Evolutionary conservation across 2,329 filamentous ascomycete species (phyloP).

Genomic region (Colletotrichum incanum): DNA sequence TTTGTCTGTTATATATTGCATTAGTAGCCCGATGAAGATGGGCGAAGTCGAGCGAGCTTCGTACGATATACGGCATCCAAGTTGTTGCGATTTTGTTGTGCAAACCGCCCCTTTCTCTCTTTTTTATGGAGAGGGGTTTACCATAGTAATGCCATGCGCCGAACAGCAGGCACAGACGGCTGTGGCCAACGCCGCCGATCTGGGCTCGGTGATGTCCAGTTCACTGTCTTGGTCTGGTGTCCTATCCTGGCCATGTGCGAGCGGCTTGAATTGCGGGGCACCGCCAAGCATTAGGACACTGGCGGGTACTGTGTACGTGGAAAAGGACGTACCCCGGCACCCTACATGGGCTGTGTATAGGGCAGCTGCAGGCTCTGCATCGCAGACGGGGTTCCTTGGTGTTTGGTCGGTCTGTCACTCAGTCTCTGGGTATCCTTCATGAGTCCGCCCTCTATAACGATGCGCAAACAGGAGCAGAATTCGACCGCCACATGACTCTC

Average conservation of each 20-base stretch:
- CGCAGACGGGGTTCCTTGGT: neutral
- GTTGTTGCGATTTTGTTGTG: neutral
- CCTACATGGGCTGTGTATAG: neutral
- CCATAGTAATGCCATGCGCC: neutral
- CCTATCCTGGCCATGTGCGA: slow-evolving; percentile 8
- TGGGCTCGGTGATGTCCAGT: slow-evolving; percentile 13
- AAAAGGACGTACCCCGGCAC: no score
- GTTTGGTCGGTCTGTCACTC: neutral
- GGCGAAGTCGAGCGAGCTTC: neutral
- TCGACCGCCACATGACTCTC: neutral
- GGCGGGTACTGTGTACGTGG: no score
- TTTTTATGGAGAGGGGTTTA: neutral
- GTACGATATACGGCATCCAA: neutral
- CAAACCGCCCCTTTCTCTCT: neutral
- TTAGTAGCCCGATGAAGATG: neutral
- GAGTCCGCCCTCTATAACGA: neutral
- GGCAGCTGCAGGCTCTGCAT: neutral
- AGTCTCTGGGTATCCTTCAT: neutral
- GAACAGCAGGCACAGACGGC: slow-evolving; percentile 1
- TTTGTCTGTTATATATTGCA: neutral
- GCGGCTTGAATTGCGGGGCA: slow-evolving; percentile 11
- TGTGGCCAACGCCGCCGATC: slow-evolving; percentile 19
- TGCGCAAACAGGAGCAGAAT: neutral
- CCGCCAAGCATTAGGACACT: neutral
- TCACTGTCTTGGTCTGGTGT: neutral